These are phyloP conservation scores for Serendipita vermifera DNA, from an alignment of 768 basidiomycete species.

Conservation along the genomic window DNA sequence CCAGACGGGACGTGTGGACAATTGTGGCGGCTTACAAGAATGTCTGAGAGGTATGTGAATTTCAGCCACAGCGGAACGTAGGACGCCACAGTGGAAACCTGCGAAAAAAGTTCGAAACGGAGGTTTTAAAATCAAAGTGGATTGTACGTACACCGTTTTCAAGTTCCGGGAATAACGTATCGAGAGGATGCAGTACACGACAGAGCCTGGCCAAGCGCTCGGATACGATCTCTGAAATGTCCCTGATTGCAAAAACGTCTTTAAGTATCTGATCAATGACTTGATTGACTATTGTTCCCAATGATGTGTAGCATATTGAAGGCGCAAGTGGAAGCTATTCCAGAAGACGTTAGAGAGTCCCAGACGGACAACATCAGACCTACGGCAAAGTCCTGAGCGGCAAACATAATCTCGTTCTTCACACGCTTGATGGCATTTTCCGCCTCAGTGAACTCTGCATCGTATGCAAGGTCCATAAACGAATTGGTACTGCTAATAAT, in stretches of 20 bases:
- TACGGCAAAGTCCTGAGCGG: constrained; percentile 65
- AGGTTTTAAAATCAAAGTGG: background rate
- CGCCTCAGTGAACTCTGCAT: background rate
- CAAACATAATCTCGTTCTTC: constrained; percentile 46
- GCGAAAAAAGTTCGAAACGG: background rate
- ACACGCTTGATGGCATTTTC: constrained; percentile 40
- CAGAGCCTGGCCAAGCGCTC: constrained; percentile 72
- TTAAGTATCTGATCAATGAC: constrained; percentile 53
- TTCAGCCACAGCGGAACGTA: constrained; percentile 93
- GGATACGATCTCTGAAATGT: constrained; percentile 83
- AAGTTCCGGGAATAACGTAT: constrained; percentile 65
- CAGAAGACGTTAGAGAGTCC: background rate
- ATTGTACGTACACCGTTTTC: constrained; percentile 44
- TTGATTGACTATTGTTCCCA: constrained; percentile 59
- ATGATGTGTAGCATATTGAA: constrained; percentile 54
- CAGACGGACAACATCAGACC: too few relatives aligned
- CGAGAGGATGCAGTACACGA: constrained; percentile 61
- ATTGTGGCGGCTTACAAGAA: constrained; percentile 48
- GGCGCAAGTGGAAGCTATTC: constrained; percentile 57
- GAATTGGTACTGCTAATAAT: background rate
- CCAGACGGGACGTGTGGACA: constrained; percentile 5
- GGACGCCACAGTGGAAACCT: constrained; percentile 65
- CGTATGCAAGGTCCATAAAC: background rate
- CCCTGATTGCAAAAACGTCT: constrained; percentile 61
- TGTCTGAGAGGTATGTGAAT: constrained; percentile 85